Conservation (phyloP, 2,329 filamentous ascomycete genomes). For the Ascosphaera apis region DNA sequence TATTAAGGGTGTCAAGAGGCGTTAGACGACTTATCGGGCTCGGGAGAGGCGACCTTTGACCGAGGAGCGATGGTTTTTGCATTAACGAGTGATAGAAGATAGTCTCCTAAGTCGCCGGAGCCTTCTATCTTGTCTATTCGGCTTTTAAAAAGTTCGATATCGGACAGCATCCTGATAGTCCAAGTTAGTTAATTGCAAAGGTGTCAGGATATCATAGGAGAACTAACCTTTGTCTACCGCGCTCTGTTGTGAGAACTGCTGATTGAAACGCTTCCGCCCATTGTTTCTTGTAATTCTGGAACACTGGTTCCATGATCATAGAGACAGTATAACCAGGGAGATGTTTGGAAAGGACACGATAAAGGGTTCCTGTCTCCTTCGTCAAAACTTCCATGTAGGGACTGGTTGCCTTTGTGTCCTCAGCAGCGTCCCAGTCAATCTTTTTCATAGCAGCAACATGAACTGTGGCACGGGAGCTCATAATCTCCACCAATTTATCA, state of each 20-base stretch:
- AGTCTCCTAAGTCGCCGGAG: conserved; percentile 48
- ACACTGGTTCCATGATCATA: conserved; percentile 72
- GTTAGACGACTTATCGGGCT: not conserved
- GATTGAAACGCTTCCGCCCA: conserved; percentile 48
- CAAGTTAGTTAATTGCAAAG: conserved; percentile 7
- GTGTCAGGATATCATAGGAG: conserved; percentile 1
- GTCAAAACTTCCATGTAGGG: conserved; percentile 68
- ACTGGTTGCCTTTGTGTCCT: conserved; percentile 27
- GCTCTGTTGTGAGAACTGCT: conserved; percentile 39
- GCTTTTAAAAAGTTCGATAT: conserved; percentile 48
- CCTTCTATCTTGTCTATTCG: conserved; percentile 59
- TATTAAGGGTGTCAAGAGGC: not conserved
- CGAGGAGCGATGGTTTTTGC: conserved; percentile 13
- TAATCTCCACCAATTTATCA: conserved; percentile 82
- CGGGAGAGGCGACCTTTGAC: conserved; percentile 1
- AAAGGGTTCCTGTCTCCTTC: conserved; percentile 66
- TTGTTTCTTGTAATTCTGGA: conserved; percentile 57
- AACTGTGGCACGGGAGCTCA: conserved; percentile 51
- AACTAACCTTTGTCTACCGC: conserved; percentile 48
- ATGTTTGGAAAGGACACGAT: conserved; percentile 64
- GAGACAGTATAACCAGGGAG: conserved; percentile 52
- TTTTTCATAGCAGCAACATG: conserved; percentile 55
- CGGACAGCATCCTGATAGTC: conserved; percentile 42
- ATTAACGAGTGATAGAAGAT: conserved; percentile 32
- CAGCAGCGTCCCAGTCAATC: conserved; percentile 46